Base-by-base conservation (phyloP, 2,329 filamentous ascomycete species). In the Thielaviopsis punctulata region DNA sequence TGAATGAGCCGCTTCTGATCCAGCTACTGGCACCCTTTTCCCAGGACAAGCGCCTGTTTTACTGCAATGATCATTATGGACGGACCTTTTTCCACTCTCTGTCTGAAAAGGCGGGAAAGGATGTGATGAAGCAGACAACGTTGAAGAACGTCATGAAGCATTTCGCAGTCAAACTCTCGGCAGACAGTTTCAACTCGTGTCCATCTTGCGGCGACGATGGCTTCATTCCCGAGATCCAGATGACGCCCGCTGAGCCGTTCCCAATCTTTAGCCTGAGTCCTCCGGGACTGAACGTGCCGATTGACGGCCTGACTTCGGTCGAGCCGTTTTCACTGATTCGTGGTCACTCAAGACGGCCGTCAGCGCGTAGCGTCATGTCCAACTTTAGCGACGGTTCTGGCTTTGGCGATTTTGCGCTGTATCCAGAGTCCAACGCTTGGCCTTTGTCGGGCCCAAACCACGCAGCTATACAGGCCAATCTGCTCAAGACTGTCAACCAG, bases 1-100 rank as follows among this genome's bases (percentile, higher is more conserved):
- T 57, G 3, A 58, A 59, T 7, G 53, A 59, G 3, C 60, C 60
- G 3, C 19, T 22, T 13, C 36, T 52, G 7, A 15, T 50, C 5
- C 45, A 10, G 1, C 54, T 65, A 24, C 57, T 56, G 30, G 59
- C 53, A 46, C 59, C 65, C 8, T 58, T 67, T 12, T 52, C 45
- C 0, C 53, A 60, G 2, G 55, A 72, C 10, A 46, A 64, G 5
- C 47, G 56, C 1, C 48, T 55, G 0, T 49, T 65, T 1, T 62
- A 63, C 19, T 58, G 60, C 1, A 61, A 62, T 13, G 75, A 79
- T 56, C 60, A 66, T 36, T 77, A 75, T 56, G 75, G 75, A 1
- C 72, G 75, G 39, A 76, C 66, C 4, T 66, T 73, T 45, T 73
- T 75, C 25, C 75, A 79, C 57, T 60, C 68, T 3, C 61, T 73